A percentile compares a stretch with the other conserved stretches of the same genome.
Conservation (phyloP, 202 grass and related monocot species). For the Eragrostis tef region DNA sequence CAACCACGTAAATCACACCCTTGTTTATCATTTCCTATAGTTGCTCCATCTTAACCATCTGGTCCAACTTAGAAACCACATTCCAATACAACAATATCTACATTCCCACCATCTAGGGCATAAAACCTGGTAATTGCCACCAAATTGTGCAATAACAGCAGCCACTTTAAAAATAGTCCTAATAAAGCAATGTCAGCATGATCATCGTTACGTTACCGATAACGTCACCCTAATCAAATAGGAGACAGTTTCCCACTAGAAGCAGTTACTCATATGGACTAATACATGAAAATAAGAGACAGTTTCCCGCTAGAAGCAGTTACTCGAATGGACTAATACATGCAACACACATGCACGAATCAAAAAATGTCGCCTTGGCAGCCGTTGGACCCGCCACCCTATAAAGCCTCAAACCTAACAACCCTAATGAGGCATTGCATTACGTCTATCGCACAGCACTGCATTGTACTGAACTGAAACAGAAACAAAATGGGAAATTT, state of each 20-base stretch:
- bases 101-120: conserved; percentile 2
- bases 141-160: conserved; percentile 18
- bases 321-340: neutral
- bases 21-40: conserved; percentile 9
- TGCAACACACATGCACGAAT: neutral
- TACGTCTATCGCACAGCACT: conserved; percentile 24
- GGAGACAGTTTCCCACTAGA: neutral
- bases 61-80: conserved; percentile 23
- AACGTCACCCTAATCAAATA: neutral
- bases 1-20: neutral
- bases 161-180: neutral
- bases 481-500: conserved; percentile 20
- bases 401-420: conserved; percentile 37
- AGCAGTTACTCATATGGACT: neutral
- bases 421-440: neutral
- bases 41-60: conserved; percentile 21
- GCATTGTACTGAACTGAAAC: neutral
- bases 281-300: neutral
- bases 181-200: neutral
- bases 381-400: neutral
- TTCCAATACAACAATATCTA: conserved; percentile 37
- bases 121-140: too few species aligned
- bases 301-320: neutral
- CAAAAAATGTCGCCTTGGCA: neutral
- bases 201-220: neutral